Conservation (phyloP, 352 stramenopile species). For the Hyaloperonospora arabidopsidis region DNA sequence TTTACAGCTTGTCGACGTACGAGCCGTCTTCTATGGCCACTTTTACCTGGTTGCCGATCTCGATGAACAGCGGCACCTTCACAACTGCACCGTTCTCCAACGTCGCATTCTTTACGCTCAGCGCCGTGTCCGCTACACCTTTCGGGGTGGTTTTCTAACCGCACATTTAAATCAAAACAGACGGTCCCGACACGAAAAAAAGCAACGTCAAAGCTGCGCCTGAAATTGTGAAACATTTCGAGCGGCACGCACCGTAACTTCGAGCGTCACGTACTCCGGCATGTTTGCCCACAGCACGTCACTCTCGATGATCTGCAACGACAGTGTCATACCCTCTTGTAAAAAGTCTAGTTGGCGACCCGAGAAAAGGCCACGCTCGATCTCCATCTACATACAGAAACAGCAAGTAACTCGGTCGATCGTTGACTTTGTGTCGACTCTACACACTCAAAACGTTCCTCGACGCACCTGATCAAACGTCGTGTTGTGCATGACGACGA, state of each 20-base stretch:
- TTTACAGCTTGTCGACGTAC: slow-evolving; percentile 72
- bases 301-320: slow-evolving; percentile 78
- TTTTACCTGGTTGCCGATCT: slow-evolving; percentile 69
- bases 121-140: slow-evolving; percentile 59
- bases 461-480: slow-evolving; percentile 68
- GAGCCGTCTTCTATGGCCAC: slow-evolving; percentile 63
- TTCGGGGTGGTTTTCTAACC: slow-evolving; percentile 67
- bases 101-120: slow-evolving; percentile 80
- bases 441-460: background rate
- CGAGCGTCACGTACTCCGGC: slow-evolving; percentile 69
- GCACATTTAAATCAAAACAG: slow-evolving; percentile 3
- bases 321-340: slow-evolving; percentile 69
- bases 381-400: slow-evolving; percentile 46
- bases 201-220: no score
- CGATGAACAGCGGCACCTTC: slow-evolving; percentile 81
- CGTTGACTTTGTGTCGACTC: no score
- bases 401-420: background rate
- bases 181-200: slow-evolving; percentile 2
- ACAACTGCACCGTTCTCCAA: slow-evolving; percentile 69
- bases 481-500: slow-evolving; percentile 78
- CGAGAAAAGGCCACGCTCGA: slow-evolving; percentile 59
- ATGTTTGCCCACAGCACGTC: slow-evolving; percentile 83
- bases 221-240: no score
- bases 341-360: slow-evolving; percentile 71
- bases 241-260: slow-evolving; percentile 42